Evolutionary conservation across 1,284 basidiomycete genomes (phyloP), one percentile per base, ranked within the genome.

Genomic region (Ustilago crameri): DNA sequence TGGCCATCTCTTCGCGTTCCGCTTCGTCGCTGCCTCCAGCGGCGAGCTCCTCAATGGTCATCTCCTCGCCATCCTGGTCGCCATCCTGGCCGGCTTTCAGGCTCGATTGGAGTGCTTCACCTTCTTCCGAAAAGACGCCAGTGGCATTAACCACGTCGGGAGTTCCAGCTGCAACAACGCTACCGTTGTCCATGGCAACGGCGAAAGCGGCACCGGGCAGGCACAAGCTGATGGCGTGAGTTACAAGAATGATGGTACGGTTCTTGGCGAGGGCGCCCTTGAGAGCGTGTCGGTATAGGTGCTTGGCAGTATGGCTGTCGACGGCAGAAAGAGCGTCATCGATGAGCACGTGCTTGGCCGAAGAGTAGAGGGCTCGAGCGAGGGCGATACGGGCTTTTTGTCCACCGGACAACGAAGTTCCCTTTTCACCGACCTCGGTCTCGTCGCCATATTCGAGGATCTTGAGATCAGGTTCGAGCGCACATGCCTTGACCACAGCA

Each of bases 381-480:
- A 82, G 64, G 8, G 76, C 80, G 26, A 85, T 79, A 86, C 95
- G 87, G 32, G 93, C 93, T 79, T 98, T 97, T 83, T 98, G 95
- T 26, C 95, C 95, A 57, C 95, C 95, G 22, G 91, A 93, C 30
- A 87, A 84, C 1, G 86, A 85, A 2, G 87, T 87, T n/a, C 82
- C 81, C 82, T 90, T 89, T 85, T 94, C 92, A 24, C 92, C 93
- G 59, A 94, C 93, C 82, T 95, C 92, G 0, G 93, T 92, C 80
- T 92, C 89, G 77, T 98, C 95, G 4, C 94, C 93, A 79, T 96
- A 94, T 83, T 97, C 95, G 24, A 98, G 86, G 54, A 98, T 94
- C 56, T 90, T 88, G 43, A 98, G 87, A 82, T 98, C 95, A 38
- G 87, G 88, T 27, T 90, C 85, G 44, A 95, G 84, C 0, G 91